Evolutionary conservation across 2,329 filamentous ascomycete species (phyloP).

Genomic region (Didymella arachidicola): DNA sequence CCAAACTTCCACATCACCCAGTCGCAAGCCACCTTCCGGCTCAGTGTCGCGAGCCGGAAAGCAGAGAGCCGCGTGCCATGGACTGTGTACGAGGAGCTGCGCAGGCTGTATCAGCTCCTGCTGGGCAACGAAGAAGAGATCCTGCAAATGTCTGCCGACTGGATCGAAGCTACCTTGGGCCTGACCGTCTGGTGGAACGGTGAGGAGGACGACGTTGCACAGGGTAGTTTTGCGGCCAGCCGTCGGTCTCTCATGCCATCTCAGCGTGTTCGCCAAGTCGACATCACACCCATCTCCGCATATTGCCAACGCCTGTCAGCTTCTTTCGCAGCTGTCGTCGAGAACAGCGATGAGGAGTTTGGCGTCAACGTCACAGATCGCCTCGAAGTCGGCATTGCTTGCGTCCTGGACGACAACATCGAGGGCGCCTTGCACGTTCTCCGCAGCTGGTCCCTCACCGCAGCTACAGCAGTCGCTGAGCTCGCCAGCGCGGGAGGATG

Average conservation of each 20-base stretch:
- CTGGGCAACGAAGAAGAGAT: constrained; percentile 80
- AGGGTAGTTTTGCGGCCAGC: constrained; percentile 55
- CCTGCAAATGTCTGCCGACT: constrained; percentile 80
- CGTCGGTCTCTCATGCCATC: constrained; percentile 52
- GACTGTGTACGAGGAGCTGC: constrained; percentile 86
- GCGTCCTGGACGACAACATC: constrained; percentile 81
- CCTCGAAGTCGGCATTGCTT: constrained; percentile 82
- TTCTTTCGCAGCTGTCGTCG: constrained; percentile 71
- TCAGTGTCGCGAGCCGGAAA: constrained; percentile 71
- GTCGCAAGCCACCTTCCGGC: constrained; percentile 65
- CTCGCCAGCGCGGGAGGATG: constrained; percentile 84
- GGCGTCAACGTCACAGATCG: constrained; percentile 77
- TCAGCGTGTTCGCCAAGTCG: constrained; percentile 56
- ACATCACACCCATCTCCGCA: constrained; percentile 65
- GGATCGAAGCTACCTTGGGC: constrained; percentile 86
- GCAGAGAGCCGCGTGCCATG: constrained; percentile 88
- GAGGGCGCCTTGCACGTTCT: constrained; percentile 78
- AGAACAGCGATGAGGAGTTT: constrained; percentile 71
- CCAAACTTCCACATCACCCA: constrained; percentile 50
- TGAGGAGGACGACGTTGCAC: constrained; percentile 60
- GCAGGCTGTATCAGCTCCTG: constrained; percentile 80
- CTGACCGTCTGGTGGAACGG: constrained; percentile 94
- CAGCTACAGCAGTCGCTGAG: constrained; percentile 81
- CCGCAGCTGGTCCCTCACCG: constrained; percentile 78
- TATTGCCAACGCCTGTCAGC: constrained; percentile 78